Conservation (phyloP, 768 basidiomycete species). For the Infundibulicybe gibba region DNA sequence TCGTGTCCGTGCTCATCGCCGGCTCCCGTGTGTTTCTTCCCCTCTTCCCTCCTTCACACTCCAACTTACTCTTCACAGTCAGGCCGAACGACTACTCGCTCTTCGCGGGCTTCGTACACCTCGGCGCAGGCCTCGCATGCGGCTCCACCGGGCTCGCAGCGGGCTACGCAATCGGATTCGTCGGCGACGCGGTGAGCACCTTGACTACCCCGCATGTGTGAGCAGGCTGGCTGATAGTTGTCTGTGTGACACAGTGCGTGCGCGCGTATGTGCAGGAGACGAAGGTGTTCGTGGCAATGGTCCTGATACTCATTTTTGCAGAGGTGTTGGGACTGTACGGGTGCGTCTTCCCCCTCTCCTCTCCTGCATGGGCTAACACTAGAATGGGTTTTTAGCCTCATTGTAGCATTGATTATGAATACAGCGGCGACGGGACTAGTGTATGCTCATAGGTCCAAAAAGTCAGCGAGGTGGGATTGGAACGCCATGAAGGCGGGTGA, state of each 20-base stretch:
- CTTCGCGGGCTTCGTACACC: conserved; percentile 86
- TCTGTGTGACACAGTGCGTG: conserved; percentile 57
- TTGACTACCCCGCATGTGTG: neutral
- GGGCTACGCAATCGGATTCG: conserved; percentile 91
- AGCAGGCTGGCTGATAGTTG: neutral
- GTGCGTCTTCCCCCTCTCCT: conserved; percentile 31
- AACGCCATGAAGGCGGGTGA: conserved; percentile 4
- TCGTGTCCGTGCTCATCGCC: conserved; percentile 90
- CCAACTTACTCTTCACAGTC: conserved; percentile 38
- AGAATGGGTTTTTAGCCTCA: conserved; percentile 41
- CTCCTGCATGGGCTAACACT: neutral
- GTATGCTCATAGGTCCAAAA: conserved; percentile 19
- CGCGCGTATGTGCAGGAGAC: conserved; percentile 90
- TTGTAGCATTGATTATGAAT: conserved; percentile 92
- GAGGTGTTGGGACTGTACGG: conserved; percentile 91
- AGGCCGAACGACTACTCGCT: conserved; percentile 69
- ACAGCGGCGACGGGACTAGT: conserved; percentile 55
- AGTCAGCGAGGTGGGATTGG: neutral
- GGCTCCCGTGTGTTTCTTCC: conserved; percentile 42
- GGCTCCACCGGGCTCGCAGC: conserved; percentile 91
- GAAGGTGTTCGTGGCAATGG: conserved; percentile 92
- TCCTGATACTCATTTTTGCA: conserved; percentile 90
- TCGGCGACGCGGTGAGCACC: conserved; percentile 83
- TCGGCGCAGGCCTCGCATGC: conserved; percentile 89
- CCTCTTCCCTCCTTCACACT: neutral